A percentile compares a stretch with the other conserved stretches of the same genome.
Evolutionary conservation across 73 alveolate genomes (phyloP).

Genomic region (Paramecium caudatum): DNA sequence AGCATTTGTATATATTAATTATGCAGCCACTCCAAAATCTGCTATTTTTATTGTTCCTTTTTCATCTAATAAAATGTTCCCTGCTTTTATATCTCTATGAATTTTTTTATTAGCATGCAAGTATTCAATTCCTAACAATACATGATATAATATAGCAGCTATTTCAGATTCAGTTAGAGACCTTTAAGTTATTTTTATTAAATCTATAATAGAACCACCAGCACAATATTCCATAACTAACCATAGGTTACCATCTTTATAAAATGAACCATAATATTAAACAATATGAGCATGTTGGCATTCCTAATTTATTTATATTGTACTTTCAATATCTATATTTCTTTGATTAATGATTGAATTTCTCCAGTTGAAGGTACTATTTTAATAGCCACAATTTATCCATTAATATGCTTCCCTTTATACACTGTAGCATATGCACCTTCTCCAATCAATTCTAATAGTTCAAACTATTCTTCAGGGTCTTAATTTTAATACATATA

Average conservation of each 20-base stretch:
- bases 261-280: constrained; percentile 91
- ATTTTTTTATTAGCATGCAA: constrained; percentile 95
- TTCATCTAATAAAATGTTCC: constrained; percentile 95
- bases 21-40: constrained; percentile 99
- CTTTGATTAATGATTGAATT: constrained; percentile 84
- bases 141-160: constrained; percentile 93
- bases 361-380: constrained; percentile 85
- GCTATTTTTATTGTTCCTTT: constrained; percentile 96
- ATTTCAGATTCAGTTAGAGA: constrained; percentile 94
- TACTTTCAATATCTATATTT: constrained; percentile 90
- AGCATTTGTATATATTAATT: constrained; percentile 88
- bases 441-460: constrained; percentile 87
- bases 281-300: constrained; percentile 95
- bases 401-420: constrained; percentile 84
- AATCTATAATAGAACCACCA: constrained; percentile 96
- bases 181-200: constrained; percentile 93
- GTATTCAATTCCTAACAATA: constrained; percentile 95
- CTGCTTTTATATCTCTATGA: constrained; percentile 99
- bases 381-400: constrained; percentile 92
- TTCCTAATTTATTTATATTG: constrained; percentile 64
- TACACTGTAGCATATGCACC: constrained; percentile 92
- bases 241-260: constrained; percentile 96
- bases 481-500: constrained; percentile 76
- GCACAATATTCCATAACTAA: constrained; percentile 97
- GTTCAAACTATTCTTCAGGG: constrained; percentile 86